phyloP scores from a whole-genome alignment of 331 rosid species.

The Quercus tomentella region DNA sequence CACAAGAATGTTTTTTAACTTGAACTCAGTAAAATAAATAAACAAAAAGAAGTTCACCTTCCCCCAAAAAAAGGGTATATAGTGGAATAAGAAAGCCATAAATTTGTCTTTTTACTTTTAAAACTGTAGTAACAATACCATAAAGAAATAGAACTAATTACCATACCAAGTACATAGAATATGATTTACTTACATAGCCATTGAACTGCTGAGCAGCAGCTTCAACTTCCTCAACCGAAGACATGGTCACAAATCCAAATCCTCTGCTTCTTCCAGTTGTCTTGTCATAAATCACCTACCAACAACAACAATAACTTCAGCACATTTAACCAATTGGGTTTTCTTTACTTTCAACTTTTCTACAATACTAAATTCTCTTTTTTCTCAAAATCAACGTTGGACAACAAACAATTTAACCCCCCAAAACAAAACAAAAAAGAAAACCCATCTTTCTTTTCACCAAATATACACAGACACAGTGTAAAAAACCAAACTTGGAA shows the following conservation, averaged over 20 bases:
- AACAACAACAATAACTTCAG: neutral
- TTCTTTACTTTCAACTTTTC: neutral
- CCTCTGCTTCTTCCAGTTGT: slow-evolving; percentile 89
- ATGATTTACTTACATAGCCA: slow-evolving; percentile 70
- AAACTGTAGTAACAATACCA: neutral
- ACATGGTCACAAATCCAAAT: slow-evolving; percentile 94
- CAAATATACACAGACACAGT: neutral
- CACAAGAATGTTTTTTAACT: neutral
- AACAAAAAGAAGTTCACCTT: neutral
- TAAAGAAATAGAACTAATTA: neutral
- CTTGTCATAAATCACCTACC: slow-evolving; percentile 82
- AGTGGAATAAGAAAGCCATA: neutral
- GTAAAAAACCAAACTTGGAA: neutral
- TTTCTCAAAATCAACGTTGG: neutral
- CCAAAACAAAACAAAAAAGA: neutral
- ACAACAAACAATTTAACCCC: neutral
- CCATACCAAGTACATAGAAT: neutral
- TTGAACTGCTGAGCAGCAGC: slow-evolving; percentile 75
- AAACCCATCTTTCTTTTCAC: neutral
- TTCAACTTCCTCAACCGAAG: slow-evolving; percentile 57
- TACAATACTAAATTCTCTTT: too few relatives aligned
- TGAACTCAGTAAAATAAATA: neutral
- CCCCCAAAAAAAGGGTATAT: neutral
- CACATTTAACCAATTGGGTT: neutral
- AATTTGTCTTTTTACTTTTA: neutral